Evolutionary conservation across 345 rosid species (phyloP), one percentile per base, ranked within the genome.

Genomic region (Litchi chinensis): DNA sequence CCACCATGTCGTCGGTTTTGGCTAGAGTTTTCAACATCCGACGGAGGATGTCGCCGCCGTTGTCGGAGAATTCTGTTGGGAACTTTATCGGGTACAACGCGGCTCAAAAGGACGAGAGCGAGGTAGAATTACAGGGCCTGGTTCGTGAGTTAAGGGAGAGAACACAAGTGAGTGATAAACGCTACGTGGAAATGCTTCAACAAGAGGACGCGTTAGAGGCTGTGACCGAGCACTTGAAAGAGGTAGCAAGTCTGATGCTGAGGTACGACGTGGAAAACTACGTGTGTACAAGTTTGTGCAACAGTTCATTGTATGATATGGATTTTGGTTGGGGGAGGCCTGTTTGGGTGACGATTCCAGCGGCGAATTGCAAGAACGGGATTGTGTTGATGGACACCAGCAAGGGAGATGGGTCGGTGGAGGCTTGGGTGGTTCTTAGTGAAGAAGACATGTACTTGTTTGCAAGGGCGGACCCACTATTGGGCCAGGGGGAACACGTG

Each of bases 301-400:
- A 68, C 0, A 57, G 74, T 13, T 77, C 75, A 0, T 82, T 84
- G 11, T 79, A 88, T 21, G 85, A 75, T 0, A 46, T 70, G 3
- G 83, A 88, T 74, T 88, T 85, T 0, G 90, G 90, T 15, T 85
- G 82, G 84, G 92, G 89, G 26, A 74, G 48, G 69, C 92, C 91
- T 0, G 48, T 41, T 2, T 91, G 92, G 94, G 79, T 84, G 7
- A 76, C 78, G 8, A 21, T 56, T 32, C 76, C 65, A 59, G 76
- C 74, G 15, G 4, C 3, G 5, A 8, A 28, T 1, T 40, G 28
- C 5, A 82, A 71, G 62, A 85, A 89, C 50, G 2, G 64, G 10
- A n/a, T 85, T 16, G 59, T 57, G 5, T 21, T 87, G 74, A 54
- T 78, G 24, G 91, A 88, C 64, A 24, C 86, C 0, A 83, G 52